Base-by-base conservation (phyloP, 768 basidiomycete species). In the Lentinula guzmanii region DNA sequence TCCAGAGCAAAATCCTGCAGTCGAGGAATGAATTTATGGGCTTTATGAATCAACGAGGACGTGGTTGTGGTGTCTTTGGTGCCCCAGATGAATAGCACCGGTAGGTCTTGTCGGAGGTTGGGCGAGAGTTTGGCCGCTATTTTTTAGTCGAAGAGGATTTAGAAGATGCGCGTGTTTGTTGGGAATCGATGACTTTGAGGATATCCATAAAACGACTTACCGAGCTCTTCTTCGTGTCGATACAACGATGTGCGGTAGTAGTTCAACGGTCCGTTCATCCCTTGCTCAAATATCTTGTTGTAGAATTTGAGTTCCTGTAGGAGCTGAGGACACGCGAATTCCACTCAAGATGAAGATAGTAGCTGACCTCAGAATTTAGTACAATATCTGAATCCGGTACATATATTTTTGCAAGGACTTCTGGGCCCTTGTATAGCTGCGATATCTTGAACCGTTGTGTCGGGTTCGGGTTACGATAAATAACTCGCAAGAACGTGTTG, bases 251-350 rank as follows among this genome's bases (percentile, higher is more conserved):
- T 90, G 35, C 89, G 82, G 64, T 91, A 92, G 69, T 90, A 93
- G 61, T 87, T 89, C n/a, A 91, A 70, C 3, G 90, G 88, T 2
- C 88, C 89, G 18, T 77, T 76, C 83, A 93, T 84, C 24, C 75
- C 75, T 16, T 78, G 75, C 28, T 71, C 64, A 18, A 83, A 77
- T 60, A 80, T 72, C 4, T 76, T 68, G 15, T 76, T 24, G 65
- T 89, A 86, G 62, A 81, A 81, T 21, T 78, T 69, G 16, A 83
- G 70, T 66, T 90, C 89, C 86, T 88, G 65, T 18, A 45, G 65
- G 62, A 3, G 48, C 13, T 45, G 31, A 43, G 16, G n/a, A 33
- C 9, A 6, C 34, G 33, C n/a, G 41, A 46, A 45, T 28, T 42
- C 2, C 16, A 18, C n/a, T 10, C 1, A 7, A 7, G 15, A 43